Evolutionary conservation across 768 basidiomycete genomes (phyloP).

Genomic region (Ramaria rubella): DNA sequence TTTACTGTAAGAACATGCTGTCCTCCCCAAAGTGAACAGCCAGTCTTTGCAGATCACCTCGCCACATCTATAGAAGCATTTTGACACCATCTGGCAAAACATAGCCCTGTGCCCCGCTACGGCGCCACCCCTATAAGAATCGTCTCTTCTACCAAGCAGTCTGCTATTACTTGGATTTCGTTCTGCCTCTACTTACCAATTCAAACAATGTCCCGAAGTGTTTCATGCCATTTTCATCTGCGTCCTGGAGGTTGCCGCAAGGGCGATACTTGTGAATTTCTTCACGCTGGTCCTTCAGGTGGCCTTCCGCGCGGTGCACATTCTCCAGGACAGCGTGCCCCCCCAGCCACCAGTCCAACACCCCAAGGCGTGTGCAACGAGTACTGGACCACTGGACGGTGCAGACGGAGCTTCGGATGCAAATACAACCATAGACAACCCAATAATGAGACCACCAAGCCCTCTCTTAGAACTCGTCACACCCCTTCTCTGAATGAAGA

Average conservation of each 20-base stretch:
- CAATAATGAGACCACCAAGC: conserved; percentile 8
- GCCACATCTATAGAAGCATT: too few species aligned
- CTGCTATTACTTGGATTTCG: neutral
- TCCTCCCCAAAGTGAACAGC: too few species aligned
- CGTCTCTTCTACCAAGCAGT: neutral
- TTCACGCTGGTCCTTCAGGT: conserved; percentile 17
- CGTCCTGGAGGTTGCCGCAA: conserved; percentile 40
- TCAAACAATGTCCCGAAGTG: conserved; percentile 12
- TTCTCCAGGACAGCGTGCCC: conserved; percentile 17
- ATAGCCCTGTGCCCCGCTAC: too few species aligned
- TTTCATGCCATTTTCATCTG: conserved; percentile 36
- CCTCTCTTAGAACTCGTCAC: conserved; percentile 24
- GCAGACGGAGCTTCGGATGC: conserved; percentile 42
- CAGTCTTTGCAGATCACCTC: too few species aligned
- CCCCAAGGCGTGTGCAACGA: conserved; percentile 38
- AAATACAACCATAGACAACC: conserved; percentile 24
- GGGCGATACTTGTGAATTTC: conserved; percentile 36
- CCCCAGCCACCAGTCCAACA: conserved; percentile 9
- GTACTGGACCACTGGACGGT: conserved; percentile 43
- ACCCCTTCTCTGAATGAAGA: conserved; percentile 41
- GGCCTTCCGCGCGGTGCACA: conserved; percentile 10
- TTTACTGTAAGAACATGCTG: too few species aligned
- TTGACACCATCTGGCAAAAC: too few species aligned
- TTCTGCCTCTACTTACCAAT: neutral
- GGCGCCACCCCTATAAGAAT: too few species aligned